Percentiles rank a stretch among this genome's conserved stretches.
Conservation (phyloP, 192 early-diverging fungal species). For the Coemansia biformis region DNA sequence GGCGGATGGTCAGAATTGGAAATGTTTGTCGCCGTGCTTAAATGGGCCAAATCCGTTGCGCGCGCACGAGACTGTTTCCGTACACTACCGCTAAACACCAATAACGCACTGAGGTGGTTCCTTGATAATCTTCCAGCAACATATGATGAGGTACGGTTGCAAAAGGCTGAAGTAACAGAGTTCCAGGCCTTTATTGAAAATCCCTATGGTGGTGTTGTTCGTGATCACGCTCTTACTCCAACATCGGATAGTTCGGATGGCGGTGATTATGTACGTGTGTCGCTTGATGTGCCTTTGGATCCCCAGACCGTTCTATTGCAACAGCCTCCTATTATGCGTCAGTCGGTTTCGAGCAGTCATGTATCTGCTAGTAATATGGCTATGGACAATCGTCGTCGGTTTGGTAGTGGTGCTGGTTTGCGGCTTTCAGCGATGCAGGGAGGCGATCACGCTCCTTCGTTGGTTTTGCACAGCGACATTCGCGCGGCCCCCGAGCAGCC, state of each 20-base stretch:
- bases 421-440: no score
- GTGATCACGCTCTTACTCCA: slow-evolving; percentile 30
- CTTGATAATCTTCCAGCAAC: slow-evolving; percentile 15
- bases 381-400: background rate
- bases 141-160: slow-evolving; percentile 29
- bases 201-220: slow-evolving; percentile 30
- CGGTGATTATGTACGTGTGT: slow-evolving; percentile 41
- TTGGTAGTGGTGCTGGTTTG: no score
- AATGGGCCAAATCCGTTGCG: slow-evolving; percentile 39
- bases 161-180: slow-evolving; percentile 37
- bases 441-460: no score
- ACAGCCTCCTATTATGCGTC: slow-evolving; percentile 11
- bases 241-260: slow-evolving; percentile 10
- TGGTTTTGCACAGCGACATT: background rate
- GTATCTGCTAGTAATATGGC: background rate
- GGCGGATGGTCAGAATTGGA: slow-evolving; percentile 42
- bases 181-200: slow-evolving; percentile 45
- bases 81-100: background rate
- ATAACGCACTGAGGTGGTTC: slow-evolving; percentile 15
- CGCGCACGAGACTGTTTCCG: slow-evolving; percentile 12
- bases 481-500: background rate
- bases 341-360: slow-evolving; percentile 11
- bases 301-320: slow-evolving; percentile 3
- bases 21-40: slow-evolving; percentile 37
- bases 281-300: slow-evolving; percentile 14